A percentile compares a stretch with the other conserved stretches of the same genome.
Evolutionary conservation across 495 filamentous ascomycete genomes (phyloP).

Genomic region (Penicillium coprophilum): DNA sequence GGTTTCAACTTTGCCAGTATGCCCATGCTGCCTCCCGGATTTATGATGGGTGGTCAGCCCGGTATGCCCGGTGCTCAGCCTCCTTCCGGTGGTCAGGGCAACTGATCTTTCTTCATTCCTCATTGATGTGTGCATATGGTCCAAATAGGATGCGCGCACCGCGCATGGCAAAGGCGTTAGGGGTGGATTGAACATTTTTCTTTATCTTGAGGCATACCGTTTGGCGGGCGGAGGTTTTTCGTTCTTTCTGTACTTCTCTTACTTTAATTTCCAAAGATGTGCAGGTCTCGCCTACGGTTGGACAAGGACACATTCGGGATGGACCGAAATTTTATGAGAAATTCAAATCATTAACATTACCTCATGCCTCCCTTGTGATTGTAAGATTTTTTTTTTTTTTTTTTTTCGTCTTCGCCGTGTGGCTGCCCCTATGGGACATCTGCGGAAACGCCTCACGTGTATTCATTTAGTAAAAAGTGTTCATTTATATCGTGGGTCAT

Average conservation of each 20-base stretch:
- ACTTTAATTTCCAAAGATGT: slow-evolving; percentile 3
- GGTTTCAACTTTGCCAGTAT: slow-evolving; percentile 69
- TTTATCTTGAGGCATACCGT: slow-evolving; percentile 1
- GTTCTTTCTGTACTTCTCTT: background rate
- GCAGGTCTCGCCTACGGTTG: background rate
- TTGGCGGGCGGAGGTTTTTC: background rate
- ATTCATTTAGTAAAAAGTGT: background rate
- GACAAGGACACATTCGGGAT: background rate
- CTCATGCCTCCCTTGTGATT: background rate
- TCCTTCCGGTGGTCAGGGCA: slow-evolving; percentile 48
- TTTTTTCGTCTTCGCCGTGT: background rate
- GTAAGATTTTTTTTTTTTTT: too few species aligned
- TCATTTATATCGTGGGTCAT: background rate
- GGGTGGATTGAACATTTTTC: background rate
- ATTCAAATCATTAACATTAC: background rate
- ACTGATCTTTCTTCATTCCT: slow-evolving; percentile 20
- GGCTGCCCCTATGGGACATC: background rate
- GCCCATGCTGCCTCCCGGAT: slow-evolving; percentile 68
- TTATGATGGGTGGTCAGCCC: slow-evolving; percentile 50
- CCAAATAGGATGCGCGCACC: background rate
- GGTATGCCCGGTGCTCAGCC: slow-evolving; percentile 40
- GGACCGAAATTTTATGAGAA: background rate
- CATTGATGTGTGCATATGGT: slow-evolving; percentile 9
- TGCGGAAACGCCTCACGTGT: background rate
- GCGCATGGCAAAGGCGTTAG: slow-evolving; percentile 12